A percentile compares a stretch with the other conserved stretches of the same genome.
Conservation (phyloP, 2,329 filamentous ascomycete species). For the Westerdykella ornata region DNA sequence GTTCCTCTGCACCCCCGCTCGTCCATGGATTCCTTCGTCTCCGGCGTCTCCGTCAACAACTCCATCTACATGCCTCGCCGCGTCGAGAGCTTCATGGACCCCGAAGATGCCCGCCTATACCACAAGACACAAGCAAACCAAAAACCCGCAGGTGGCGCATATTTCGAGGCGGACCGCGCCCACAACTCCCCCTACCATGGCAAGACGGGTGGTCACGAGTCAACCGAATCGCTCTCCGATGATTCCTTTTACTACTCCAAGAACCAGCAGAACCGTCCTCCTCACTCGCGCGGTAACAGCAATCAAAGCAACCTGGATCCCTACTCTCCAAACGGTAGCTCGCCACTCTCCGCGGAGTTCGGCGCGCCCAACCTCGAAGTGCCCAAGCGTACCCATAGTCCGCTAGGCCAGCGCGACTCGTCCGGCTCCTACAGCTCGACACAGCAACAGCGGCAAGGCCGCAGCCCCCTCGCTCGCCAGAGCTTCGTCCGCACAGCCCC, state of each 20-base stretch:
- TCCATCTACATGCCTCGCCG: constrained; percentile 61
- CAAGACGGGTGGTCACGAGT: constrained; percentile 30
- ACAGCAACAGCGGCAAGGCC: constrained; percentile 30
- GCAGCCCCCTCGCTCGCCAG: constrained; percentile 42
- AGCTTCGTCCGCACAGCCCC: constrained; percentile 37
- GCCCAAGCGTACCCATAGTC: constrained; percentile 25
- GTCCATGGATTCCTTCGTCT: constrained; percentile 62
- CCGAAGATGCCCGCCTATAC: constrained; percentile 69
- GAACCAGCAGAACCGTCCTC: constrained; percentile 15
- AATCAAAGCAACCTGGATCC: constrained; percentile 13
- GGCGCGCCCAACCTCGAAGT: constrained; percentile 20
- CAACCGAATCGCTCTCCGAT: constrained; percentile 32
- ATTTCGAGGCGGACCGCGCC: constrained; percentile 30
- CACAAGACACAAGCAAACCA: constrained; percentile 55
- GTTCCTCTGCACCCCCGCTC: constrained; percentile 49
- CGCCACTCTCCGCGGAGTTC: constrained; percentile 28
- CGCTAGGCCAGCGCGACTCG: constrained; percentile 8
- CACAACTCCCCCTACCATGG: constrained; percentile 24
- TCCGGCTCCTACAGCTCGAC: constrained; percentile 6
- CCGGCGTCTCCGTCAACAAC: constrained; percentile 50
- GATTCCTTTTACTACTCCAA: constrained; percentile 31
- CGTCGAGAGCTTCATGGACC: constrained; percentile 70
- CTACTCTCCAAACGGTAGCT: constrained; percentile 16
- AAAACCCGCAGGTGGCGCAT: constrained; percentile 41
- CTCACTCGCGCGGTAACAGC: constrained; percentile 20